Conservation (phyloP, 1,284 basidiomycete genomes). For the Clitocybe nebularis region DNA sequence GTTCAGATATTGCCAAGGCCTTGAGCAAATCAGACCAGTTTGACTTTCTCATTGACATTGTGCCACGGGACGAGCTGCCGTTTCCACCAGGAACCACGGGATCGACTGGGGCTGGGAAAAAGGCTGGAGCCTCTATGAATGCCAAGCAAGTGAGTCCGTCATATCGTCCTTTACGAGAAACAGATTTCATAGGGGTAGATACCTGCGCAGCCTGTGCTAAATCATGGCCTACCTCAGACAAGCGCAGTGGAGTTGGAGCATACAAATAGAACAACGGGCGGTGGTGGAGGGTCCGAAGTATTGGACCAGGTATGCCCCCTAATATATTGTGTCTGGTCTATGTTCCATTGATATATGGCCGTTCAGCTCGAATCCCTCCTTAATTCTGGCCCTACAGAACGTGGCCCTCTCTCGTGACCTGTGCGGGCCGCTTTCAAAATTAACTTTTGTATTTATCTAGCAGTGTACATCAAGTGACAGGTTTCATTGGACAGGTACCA, state of each 20-base stretch:
- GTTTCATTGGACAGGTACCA: neutral
- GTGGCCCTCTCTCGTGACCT: constrained; percentile 12
- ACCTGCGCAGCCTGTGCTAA: constrained; percentile 6
- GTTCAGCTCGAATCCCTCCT: constrained; percentile 18
- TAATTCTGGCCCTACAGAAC: constrained; percentile 16
- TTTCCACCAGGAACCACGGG: constrained; percentile 18
- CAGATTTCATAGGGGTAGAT: neutral
- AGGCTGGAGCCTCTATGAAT: constrained; percentile 14
- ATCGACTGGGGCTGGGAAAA: constrained; percentile 17
- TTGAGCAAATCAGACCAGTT: constrained; percentile 89
- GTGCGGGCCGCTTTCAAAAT: constrained; percentile 1
- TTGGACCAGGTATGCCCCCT: constrained; percentile 17
- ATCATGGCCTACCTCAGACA: constrained; percentile 10
- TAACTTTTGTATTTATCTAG: constrained; percentile 1
- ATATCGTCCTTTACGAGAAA: neutral
- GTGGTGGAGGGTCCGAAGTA: constrained; percentile 12
- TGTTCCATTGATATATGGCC: neutral
- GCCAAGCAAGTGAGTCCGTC: constrained; percentile 19
- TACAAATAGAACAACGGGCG: constrained; percentile 5
- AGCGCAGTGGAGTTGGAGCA: constrained; percentile 9
- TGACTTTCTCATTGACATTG: constrained; percentile 90
- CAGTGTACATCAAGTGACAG: constrained; percentile 4
- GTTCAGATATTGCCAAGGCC: constrained; percentile 88
- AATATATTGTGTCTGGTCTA: neutral
- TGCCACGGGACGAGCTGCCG: constrained; percentile 72